Conservation (phyloP, 768 basidiomycete genomes). For the Suillus fuscotomentosus region DNA sequence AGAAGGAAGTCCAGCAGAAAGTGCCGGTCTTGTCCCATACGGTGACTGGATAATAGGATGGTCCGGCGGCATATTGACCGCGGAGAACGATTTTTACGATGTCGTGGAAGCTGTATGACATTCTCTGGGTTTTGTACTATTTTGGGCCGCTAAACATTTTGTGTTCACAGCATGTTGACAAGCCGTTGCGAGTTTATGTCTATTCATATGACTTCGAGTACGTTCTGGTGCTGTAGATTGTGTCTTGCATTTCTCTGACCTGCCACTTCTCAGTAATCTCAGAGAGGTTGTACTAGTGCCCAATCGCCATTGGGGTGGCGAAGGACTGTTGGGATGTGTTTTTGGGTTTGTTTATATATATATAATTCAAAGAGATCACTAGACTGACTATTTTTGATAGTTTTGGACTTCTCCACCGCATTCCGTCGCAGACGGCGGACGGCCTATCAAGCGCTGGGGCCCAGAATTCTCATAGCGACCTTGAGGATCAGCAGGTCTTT, state of each 20-base stretch:
- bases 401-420: slow-evolving; percentile 90
- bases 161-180: slow-evolving; percentile 77
- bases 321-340: slow-evolving; percentile 91
- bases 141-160: background rate
- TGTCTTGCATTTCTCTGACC: slow-evolving; percentile 8
- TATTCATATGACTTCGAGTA: slow-evolving; percentile 98
- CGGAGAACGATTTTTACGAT: slow-evolving; percentile 96
- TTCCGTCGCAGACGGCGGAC: slow-evolving; percentile 73
- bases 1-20: slow-evolving; percentile 95
- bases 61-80: slow-evolving; percentile 88
- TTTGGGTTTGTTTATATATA: slow-evolving; percentile 68
- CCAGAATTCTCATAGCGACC: slow-evolving; percentile 46
- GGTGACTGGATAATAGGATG: slow-evolving; percentile 81
- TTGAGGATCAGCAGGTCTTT: slow-evolving; percentile 66
- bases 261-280: slow-evolving; percentile 58
- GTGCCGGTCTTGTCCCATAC: slow-evolving; percentile 93
- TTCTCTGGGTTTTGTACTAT: background rate
- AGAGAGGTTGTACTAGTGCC: slow-evolving; percentile 94
- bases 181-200: slow-evolving; percentile 90
- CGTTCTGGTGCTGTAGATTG: slow-evolving; percentile 27
- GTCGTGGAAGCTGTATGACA: slow-evolving; percentile 82
- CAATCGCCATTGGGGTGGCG: slow-evolving; percentile 97
- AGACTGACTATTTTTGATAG: slow-evolving; percentile 36
- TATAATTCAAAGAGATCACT: background rate
- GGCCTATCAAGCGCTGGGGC: slow-evolving; percentile 57